Percentiles rank a stretch among this genome's conserved stretches.
Conservation (phyloP, 176 grass and related monocot genomes). For the Eremochloa ophiuroides region DNA sequence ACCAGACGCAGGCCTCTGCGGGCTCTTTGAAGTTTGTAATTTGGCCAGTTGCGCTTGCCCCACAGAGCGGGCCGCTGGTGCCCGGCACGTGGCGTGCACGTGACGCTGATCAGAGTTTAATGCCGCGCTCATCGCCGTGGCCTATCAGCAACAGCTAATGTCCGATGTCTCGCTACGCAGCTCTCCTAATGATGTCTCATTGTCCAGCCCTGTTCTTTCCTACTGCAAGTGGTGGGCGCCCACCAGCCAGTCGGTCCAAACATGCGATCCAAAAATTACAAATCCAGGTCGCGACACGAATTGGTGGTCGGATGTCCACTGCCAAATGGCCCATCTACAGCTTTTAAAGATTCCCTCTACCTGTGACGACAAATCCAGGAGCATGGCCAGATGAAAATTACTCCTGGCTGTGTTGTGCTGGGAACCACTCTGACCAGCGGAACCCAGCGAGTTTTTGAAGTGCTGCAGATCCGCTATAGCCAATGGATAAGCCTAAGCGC, state of each 20-base stretch:
- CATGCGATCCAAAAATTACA: background rate
- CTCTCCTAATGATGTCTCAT: conserved; percentile 20
- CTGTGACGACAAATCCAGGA: conserved; percentile 19
- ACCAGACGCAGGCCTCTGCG: background rate
- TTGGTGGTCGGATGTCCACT: background rate
- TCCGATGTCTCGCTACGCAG: background rate
- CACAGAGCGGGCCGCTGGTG: conserved; percentile 8
- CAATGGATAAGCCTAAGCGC: background rate
- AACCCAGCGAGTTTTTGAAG: conserved; percentile 27
- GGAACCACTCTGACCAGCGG: conserved; percentile 6
- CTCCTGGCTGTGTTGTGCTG: conserved; percentile 16
- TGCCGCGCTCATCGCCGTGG: conserved; percentile 3
- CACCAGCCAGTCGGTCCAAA: conserved; percentile 17
- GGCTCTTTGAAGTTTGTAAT: conserved; percentile 34
- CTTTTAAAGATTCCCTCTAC: conserved; percentile 34
- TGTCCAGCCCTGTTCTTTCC: background rate
- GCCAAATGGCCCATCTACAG: background rate
- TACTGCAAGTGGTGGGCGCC: background rate
- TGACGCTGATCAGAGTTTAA: conserved; percentile 28
- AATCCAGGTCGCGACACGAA: background rate
- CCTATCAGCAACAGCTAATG: background rate
- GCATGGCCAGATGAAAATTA: conserved; percentile 7
- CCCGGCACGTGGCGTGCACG: conserved; percentile 45
- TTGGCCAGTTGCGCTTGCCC: conserved; percentile 18
- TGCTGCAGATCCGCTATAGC: conserved; percentile 20